Evolutionary conservation across 495 filamentous ascomycete species (phyloP), one percentile per base, ranked within the genome.

Genomic region (Aspergillus steynii): DNA sequence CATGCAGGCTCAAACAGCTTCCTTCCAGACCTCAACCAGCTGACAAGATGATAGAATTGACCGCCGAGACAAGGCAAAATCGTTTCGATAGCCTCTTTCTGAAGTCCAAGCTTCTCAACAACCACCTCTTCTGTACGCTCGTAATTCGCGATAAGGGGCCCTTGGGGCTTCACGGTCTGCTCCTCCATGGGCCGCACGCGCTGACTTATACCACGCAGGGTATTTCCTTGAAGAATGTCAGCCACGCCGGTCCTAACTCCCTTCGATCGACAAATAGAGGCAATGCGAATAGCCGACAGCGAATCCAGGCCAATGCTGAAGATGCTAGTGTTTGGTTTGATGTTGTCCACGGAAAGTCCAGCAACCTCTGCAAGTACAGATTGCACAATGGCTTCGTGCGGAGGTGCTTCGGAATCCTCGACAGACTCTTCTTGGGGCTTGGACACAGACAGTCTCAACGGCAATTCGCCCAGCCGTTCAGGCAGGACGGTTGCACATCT

Each of bases 241-340:
- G 88, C 83, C 12, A 92, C 86, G 32, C 78, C 77, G 0, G 92
- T 69, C 4, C 71, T 71, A 3, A 93, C 68, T 0, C 80, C 82
- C 45, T 82, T 74, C 49, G 85, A 86, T 25, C 83, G 82, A 9
- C 93, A 77, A n/a, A 87, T 72, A 0, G 86, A 80, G 27, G 86
- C 83, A 15, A 88, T 80, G 52, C 88, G 87, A 71, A 97, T 93
- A 9, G 92, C 90, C 56, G 88, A 90, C 67, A 98, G 91, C 3
- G 93, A 97, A 68, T 98, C 93, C 42, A 97, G 80, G 6, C 94
- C 93, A 6, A 98, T 80, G 64, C 90, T 86, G 68, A 94, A 96
- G 27, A 97, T 89, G 27, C 83, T 91, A 46, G 86, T 80, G n/a
- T 76, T 73, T 31, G 81, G 80, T 7, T 77, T 70, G 42, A 97